Evolutionary conservation across 1,284 basidiomycete genomes (phyloP).

Genomic region (Agroathelia rolfsii): DNA sequence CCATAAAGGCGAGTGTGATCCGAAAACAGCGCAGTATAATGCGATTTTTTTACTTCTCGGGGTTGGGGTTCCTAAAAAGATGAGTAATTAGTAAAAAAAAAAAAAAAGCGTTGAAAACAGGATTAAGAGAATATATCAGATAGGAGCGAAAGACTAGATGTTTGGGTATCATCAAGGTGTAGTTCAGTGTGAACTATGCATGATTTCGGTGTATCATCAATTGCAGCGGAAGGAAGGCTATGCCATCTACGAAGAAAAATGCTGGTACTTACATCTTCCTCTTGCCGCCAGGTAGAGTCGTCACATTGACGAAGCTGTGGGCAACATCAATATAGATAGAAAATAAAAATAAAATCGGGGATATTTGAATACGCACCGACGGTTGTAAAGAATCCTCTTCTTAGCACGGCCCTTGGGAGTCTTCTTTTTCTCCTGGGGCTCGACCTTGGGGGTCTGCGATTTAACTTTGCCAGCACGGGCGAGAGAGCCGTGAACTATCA

Average conservation of each 20-base stretch:
- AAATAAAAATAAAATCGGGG: conserved; percentile 1
- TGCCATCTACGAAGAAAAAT: conserved; percentile 8
- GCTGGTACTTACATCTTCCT: conserved; percentile 79
- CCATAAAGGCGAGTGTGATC: too few species aligned
- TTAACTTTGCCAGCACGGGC: conserved; percentile 99
- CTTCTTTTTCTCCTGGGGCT: conserved; percentile 98
- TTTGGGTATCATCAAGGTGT: conserved; percentile 65
- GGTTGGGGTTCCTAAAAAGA: conserved; percentile 76
- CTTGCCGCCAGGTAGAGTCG: conserved; percentile 85
- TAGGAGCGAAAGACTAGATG: conserved; percentile 93
- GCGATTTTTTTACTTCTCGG: conserved; percentile 78
- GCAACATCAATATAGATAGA: conserved; percentile 10
- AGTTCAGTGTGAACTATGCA: conserved; percentile 93
- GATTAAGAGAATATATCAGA: conserved; percentile 45
- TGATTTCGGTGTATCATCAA: conserved; percentile 62
- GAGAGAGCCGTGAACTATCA: conserved; percentile 94
- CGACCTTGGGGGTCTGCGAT: conserved; percentile 94
- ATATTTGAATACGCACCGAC: conserved; percentile 51
- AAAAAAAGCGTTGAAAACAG: conserved; percentile 9
- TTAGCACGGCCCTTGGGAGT: conserved; percentile 90
- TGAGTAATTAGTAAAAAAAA: conserved; percentile 19
- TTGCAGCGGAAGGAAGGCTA: too few species aligned
- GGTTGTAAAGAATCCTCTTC: conserved; percentile 93
- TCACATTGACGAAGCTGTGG: conserved; percentile 88
- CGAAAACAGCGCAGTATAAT: too few species aligned